A percentile compares a stretch with the other conserved stretches of the same genome.
These are phyloP conservation scores for Tetragonia tetragonoides DNA, from an alignment of 148 eudicot genomes.

Conservation along the genomic window DNA sequence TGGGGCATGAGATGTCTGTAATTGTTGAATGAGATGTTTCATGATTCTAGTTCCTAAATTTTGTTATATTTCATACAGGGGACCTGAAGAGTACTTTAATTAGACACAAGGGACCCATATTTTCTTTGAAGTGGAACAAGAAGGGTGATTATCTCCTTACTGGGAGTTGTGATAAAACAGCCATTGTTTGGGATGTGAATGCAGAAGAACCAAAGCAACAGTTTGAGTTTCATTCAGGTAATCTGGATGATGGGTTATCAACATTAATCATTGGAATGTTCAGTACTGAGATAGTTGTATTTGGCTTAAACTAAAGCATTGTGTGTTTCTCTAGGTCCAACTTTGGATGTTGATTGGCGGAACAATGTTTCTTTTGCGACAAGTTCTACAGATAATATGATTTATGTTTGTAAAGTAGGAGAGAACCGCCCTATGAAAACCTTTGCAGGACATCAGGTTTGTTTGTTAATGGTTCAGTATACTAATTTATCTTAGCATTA, in stretches of 20 bases:
- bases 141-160: conserved; percentile 73
- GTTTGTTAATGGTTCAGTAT: not conserved
- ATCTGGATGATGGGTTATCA: not conserved
- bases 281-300: not conserved
- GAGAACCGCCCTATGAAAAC: conserved; percentile 51
- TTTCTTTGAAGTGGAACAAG: conserved; percentile 72
- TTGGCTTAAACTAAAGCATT: conserved; percentile 2
- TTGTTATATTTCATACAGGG: conserved; percentile 32
- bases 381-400: conserved; percentile 68
- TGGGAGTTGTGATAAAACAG: conserved; percentile 69
- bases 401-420: conserved; percentile 69
- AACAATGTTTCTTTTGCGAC: conserved; percentile 76
- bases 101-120: conserved; percentile 59
- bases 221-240: conserved; percentile 69
- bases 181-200: conserved; percentile 76
- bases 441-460: conserved; percentile 77
- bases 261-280: not conserved
- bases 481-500: not conserved
- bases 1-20: not conserved
- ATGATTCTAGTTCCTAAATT: not conserved
- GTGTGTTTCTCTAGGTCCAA: conserved; percentile 47
- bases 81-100: conserved; percentile 47
- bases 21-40: not conserved
- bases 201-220: conserved; percentile 51
- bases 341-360: conserved; percentile 80